Conservation (phyloP, 768 basidiomycete genomes). For the Chalciporus pseudorubinellus region DNA sequence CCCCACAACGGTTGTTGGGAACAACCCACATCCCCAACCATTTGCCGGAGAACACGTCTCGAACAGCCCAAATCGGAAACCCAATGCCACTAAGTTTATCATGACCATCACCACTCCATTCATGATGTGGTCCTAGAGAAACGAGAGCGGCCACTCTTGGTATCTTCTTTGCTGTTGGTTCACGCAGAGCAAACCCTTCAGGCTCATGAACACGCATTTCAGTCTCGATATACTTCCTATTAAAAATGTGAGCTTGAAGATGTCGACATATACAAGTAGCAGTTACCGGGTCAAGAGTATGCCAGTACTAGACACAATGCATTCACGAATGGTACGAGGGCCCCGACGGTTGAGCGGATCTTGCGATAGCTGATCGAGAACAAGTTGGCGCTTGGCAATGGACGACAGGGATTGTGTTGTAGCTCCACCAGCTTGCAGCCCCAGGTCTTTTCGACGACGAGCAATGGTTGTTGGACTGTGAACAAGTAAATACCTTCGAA, state of each 20-base stretch:
- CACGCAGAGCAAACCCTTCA: slow-evolving; percentile 23
- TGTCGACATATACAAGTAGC: not conserved
- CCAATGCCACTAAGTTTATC: slow-evolving; percentile 34
- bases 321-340: slow-evolving; percentile 14
- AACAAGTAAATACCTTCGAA: slow-evolving; percentile 9
- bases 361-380: slow-evolving; percentile 21
- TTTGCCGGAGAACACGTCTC: slow-evolving; percentile 26
- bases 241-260: not conserved
- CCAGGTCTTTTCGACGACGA: slow-evolving; percentile 22
- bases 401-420: slow-evolving; percentile 22
- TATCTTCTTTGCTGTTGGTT: slow-evolving; percentile 30
- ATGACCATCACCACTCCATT: slow-evolving; percentile 37
- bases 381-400: slow-evolving; percentile 16
- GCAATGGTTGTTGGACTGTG: slow-evolving; percentile 29
- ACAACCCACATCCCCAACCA: slow-evolving; percentile 34
- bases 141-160: slow-evolving; percentile 1
- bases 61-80: slow-evolving; percentile 32
- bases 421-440: slow-evolving; percentile 23
- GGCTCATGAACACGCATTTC: slow-evolving; percentile 23
- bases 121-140: slow-evolving; percentile 28
- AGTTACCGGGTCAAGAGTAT: slow-evolving; percentile 11
- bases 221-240: slow-evolving; percentile 10
- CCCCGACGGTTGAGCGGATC: slow-evolving; percentile 21
- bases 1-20: slow-evolving; percentile 28
- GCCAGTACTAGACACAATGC: slow-evolving; percentile 18